A percentile compares a stretch with the other conserved stretches of the same genome.
phyloP scores from a whole-genome alignment of 345 rosid genomes.

The Eucalyptus cladocalyx region DNA sequence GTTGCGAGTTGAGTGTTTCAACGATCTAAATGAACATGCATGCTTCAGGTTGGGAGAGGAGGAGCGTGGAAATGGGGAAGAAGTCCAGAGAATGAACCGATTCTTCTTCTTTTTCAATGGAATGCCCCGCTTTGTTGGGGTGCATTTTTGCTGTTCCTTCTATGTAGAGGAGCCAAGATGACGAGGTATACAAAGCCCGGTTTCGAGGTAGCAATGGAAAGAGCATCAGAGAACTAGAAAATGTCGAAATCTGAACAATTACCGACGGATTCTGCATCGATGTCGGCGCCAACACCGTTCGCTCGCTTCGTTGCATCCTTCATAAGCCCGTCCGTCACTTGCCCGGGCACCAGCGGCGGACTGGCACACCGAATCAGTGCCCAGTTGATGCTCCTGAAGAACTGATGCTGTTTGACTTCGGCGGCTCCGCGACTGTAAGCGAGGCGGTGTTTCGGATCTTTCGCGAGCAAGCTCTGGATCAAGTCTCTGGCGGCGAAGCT shows the following conservation, averaged over 20 bases:
- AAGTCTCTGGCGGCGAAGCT: conserved; percentile 72
- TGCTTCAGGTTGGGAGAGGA: neutral
- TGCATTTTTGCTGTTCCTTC: neutral
- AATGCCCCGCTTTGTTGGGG: neutral
- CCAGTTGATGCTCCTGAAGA: conserved; percentile 77
- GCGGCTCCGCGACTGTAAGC: conserved; percentile 76
- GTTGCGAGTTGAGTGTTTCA: too few species aligned
- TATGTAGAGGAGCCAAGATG: neutral
- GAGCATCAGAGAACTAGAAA: neutral
- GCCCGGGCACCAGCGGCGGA: conserved; percentile 67
- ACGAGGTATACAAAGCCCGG: neutral
- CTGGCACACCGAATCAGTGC: conserved; percentile 72
- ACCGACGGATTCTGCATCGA: conserved; percentile 44
- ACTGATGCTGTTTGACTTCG: conserved; percentile 76
- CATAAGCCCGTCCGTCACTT: neutral
- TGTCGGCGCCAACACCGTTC: neutral
- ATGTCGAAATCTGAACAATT: conserved; percentile 35
- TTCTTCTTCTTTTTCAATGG: neutral
- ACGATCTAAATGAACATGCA: too few species aligned
- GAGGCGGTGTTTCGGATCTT: conserved; percentile 72
- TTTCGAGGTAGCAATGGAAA: neutral
- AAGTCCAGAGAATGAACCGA: neutral
- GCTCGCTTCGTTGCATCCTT: neutral
- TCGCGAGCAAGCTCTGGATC: conserved; percentile 68
- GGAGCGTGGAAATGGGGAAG: neutral